Percentiles rank a stretch among this genome's conserved stretches.
Conservation (phyloP, 495 filamentous ascomycete genomes). For the Xylaria acuta region DNA sequence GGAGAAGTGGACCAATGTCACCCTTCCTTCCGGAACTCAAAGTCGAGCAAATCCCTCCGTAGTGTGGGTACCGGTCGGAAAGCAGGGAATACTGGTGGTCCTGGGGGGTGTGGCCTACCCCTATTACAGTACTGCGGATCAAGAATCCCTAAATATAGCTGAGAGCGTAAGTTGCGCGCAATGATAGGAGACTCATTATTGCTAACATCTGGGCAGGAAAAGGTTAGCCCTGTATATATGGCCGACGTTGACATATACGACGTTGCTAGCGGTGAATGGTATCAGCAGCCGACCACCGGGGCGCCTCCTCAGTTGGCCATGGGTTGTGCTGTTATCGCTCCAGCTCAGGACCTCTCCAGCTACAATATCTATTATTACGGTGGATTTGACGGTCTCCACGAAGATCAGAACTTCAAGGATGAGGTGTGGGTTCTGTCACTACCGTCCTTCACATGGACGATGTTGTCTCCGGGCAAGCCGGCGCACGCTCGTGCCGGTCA, state of each 20-base stretch:
- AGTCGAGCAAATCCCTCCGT: slow-evolving; percentile 68
- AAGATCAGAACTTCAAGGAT: slow-evolving; percentile 53
- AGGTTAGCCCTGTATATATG: slow-evolving; percentile 66
- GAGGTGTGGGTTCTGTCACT: slow-evolving; percentile 78
- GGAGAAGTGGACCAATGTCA: slow-evolving; percentile 61
- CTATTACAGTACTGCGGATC: slow-evolving; percentile 36
- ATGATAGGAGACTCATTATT: neutral
- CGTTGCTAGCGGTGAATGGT: slow-evolving; percentile 62
- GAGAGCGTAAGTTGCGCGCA: slow-evolving; percentile 49
- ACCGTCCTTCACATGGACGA: slow-evolving; percentile 79
- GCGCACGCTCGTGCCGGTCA: slow-evolving; percentile 65
- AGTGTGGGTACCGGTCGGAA: slow-evolving; percentile 73
- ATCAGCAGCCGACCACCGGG: slow-evolving; percentile 65
- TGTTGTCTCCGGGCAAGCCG: slow-evolving; percentile 55
- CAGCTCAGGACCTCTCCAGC: slow-evolving; percentile 65
- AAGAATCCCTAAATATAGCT: slow-evolving; percentile 44
- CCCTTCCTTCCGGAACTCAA: slow-evolving; percentile 56
- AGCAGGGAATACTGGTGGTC: slow-evolving; percentile 67
- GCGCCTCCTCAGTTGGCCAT: slow-evolving; percentile 61
- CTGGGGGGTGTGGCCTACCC: slow-evolving; percentile 71
- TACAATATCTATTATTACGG: slow-evolving; percentile 81
- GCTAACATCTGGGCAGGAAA: slow-evolving; percentile 36
- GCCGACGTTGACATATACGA: slow-evolving; percentile 72
- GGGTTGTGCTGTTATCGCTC: slow-evolving; percentile 71
- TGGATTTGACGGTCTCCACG: slow-evolving; percentile 62